Evolutionary conservation across 2,329 filamentous ascomycete genomes (phyloP), one percentile per base, ranked within the genome.

Genomic region (Zymoseptoria pseudotritici): DNA sequence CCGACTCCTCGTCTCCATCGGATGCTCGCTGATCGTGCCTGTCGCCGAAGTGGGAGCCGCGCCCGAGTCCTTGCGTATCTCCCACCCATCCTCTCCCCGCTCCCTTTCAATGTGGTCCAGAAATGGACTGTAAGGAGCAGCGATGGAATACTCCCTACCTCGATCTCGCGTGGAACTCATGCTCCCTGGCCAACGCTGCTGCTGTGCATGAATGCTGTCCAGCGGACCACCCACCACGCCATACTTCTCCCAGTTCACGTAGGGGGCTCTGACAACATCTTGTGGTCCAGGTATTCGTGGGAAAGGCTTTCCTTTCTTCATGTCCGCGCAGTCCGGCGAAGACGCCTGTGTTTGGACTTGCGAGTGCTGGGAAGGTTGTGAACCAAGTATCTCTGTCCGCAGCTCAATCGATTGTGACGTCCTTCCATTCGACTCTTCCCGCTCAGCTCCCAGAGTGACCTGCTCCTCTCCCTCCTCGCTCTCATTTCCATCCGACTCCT

Each of bases 191-290:
- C 83, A 82, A 54, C 78, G 76, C 56, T 86, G 77, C 75, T 97
- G 91, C 70, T 96, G 89, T 55, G 85, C 83, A 72, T 97, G 92
- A 64, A 97, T 79, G 72, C 86, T 89, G 74, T 97, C 91, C 42
- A 97, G 80, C 1, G 90, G 85, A 61, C 90, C 87, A 54, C 91
- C 92, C 2, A 94, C 86, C n/a, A 97, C 82, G 67, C 90, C 90
- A 74, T 97, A 97, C 71, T 96, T 92, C 11, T 86, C 85, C 93
- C 93, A 97, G 77, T 97, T 96, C 70, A 97, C 87, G 8, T 90
- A 88, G 8, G 93, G 93, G 76, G 87, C 91, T 50, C 92, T 86
- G 24, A 95, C 87, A 0, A 97, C 79, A 66, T 89, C 89, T 73
- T 97, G 93, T 6, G 89, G 85, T 13, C 82, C 82, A 0, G 92